Evolutionary conservation across 2,329 filamentous ascomycete species (phyloP), one percentile per base, ranked within the genome.

Genomic region (Penicillium capsulatum): DNA sequence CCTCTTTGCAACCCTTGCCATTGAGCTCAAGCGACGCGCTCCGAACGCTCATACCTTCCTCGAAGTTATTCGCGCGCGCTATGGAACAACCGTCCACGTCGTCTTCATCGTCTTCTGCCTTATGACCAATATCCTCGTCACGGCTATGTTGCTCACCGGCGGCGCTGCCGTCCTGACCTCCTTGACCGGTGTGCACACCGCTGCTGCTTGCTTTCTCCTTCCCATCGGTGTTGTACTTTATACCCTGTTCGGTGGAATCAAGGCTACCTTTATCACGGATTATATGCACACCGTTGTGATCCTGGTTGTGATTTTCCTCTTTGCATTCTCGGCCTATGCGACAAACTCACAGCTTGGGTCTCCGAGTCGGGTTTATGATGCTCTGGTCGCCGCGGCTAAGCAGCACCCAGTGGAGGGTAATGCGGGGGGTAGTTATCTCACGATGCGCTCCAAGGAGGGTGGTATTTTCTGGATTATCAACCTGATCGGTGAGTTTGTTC

Each of bases 381-480:
- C 85, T 1, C 71, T 95, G 2, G 75, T 83, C 0, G 72, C 81
- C 31, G 86, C 86, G 0, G 77, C 85, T 0, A 64, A 74, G 3
- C 63, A 68, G 4, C 85, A 92, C 51, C 89, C 89, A 0, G 84
- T 94, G 1, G 75, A 77, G 0, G 88, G 89, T 7, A 95, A 95
- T 61, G 75, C 81, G 0, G 76, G 80, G 6, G 89, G 89, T 10
- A 88, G 83, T 55, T 95, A 94, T 53, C 69, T 95, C 11, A 95
- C 89, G 0, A 94, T 95, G 88, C 73, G 77, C 41, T 88, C 83
- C 2, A 79, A 77, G 42, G 82, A 91, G 54, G 89, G 89, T 4
- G 86, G 79, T 28, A 86, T 92, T 40, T 94, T 94, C 72, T 94
- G 94, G 64, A 81, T 94, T 26, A 94, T 94, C 67, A 94, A 94